A percentile compares a stretch with the other conserved stretches of the same genome.
These are phyloP conservation scores for Alternaria sp. DNA, from an alignment of 2,329 filamentous ascomycete species.

Conservation along the genomic window DNA sequence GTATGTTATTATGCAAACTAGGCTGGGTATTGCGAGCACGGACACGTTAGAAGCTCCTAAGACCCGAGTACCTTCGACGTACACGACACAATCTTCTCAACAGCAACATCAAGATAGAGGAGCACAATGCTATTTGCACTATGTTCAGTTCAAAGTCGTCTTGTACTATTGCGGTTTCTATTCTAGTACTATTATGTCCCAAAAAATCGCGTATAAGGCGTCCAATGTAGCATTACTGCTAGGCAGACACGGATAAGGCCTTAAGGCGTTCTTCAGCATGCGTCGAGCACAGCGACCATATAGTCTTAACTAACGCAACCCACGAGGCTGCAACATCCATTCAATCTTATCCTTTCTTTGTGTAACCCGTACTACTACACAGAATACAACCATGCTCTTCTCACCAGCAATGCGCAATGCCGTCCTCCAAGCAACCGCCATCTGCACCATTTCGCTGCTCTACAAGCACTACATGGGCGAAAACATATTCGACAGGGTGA, in stretches of 20 bases:
- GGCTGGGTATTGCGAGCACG: too few species aligned
- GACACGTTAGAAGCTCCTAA: not conserved
- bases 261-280: not conserved
- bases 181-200: not conserved
- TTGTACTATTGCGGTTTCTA: not conserved
- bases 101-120: not conserved
- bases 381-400: slow-evolving; percentile 12
- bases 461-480: slow-evolving; percentile 14
- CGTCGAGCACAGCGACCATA: not conserved
- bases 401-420: slow-evolving; percentile 23
- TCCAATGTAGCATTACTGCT: not conserved
- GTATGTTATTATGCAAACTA: too few species aligned
- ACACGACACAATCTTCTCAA: not conserved
- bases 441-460: slow-evolving; percentile 13
- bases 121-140: not conserved
- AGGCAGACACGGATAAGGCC: slow-evolving; percentile 4
- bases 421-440: slow-evolving; percentile 24
- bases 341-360: not conserved
- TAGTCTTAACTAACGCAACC: not conserved
- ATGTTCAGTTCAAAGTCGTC: not conserved
- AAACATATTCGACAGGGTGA: slow-evolving; percentile 15
- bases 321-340: not conserved
- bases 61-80: not conserved
- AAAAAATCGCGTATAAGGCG: not conserved
- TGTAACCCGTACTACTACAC: not conserved